Evolutionary conservation across 257 asterid genomes (phyloP), one percentile per base, ranked within the genome.

Genomic region (Petrea volubilis): DNA sequence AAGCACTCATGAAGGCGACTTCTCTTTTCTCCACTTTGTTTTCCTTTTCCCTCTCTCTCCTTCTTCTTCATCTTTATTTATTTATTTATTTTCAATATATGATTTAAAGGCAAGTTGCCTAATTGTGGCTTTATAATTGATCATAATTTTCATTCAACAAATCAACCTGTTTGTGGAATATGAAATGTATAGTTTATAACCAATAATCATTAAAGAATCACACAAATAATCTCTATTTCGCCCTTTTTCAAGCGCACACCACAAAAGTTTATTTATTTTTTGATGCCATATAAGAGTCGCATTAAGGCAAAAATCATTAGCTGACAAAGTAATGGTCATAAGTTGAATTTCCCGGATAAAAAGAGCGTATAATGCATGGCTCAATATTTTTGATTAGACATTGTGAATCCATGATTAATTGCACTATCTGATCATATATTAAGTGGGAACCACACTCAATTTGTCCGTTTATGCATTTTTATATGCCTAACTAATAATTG

Each of bases 401-500:
- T 11, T 43, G 20, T 28, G 44, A 69, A 63, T 53, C 56, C 28
- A 68, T 78, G 55, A 74, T 73, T 73, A 50, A 40, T 62, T 44
- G 75, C 76, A 64, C 64, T 46, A 43, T 23, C 13, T 43, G 11
- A 43, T 41, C 7, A 33, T 14, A 3, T 18, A 24, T 59, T n/a
- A 61, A 69, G 70, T 59, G 68, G n/a, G 55, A 67, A 36, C 64
- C 78, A 55, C 78, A 55, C 47, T 68, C 61, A 38, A 31, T 73
- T 68, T 68, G 82, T 78, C 76, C 13, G 60, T 5, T 73, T 73
- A 53, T 52, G 72, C 57, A 44, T 67, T 43, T 43, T 43, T 43
- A 34, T 55, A 57, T 41, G 18, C 4, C 38, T 71, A n/a, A 34
- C 7, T 51, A 74, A 74, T 79, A 64, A 79, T 74, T 79, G 79